Evolutionary conservation across 352 stramenopile genomes (phyloP), one percentile per base, ranked within the genome.

Genomic region (Pythium chondricola): DNA sequence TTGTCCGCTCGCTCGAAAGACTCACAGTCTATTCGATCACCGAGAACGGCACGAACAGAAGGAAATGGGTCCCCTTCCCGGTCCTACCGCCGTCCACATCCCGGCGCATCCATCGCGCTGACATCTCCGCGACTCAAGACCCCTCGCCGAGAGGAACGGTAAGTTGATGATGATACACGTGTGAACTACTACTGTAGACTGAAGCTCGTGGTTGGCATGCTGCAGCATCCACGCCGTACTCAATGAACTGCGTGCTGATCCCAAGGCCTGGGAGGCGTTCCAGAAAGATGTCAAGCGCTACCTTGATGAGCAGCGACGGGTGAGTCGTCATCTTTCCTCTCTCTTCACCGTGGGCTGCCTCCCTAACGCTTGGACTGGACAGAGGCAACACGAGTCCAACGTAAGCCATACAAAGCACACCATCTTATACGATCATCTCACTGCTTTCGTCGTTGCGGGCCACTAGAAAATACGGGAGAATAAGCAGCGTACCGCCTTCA

Each of bases 381-480:
- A 72, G 61, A 63, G 59, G 62, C 55, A 62, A 68, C 25, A 69
- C 54, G n/a, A 67, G 11, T 65, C 45, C 2, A 60, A 52, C n/a
- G 57, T 65, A 37, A 17, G 51, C 51, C 7, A 2, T 43, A 24
- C 21, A 6, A 14, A 16, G 9, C 26, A 26, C 17, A 16, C 3
- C 5, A 24, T 10, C 14, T 9, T 44, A 10, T 16, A n/a, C 38
- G 25, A n/a, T 9, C 6, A 9, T 44, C 38, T 9, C 20, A 11
- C 9, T 10, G 9, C 33, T 20, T 18, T n/a, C 31, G 13, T 9
- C 51, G n/a, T 43, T 20, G 35, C 5, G 25, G 43, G 26, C 26
- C 8, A 6, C 16, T 32, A 85, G 76, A 84, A 84, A 69, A 71
- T 82, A 33, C 69, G 63, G 2, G 71, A 85, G 43, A 87, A 87